Evolutionary conservation across 1,284 basidiomycete genomes (phyloP).

Genomic region (Malassezia psittaci): DNA sequence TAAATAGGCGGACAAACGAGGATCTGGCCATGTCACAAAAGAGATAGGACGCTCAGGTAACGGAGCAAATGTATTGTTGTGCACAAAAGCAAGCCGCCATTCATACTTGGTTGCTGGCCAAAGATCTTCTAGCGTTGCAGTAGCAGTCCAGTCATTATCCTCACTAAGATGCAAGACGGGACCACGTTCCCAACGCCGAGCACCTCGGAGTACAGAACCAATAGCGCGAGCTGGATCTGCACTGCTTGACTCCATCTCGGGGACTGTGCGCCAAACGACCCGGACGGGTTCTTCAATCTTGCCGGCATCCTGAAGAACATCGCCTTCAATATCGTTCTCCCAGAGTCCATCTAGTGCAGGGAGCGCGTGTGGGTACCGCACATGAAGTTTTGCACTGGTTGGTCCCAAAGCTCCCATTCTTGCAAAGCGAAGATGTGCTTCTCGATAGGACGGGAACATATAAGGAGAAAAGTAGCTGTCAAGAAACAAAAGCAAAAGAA

Average conservation of each 20-base stretch:
- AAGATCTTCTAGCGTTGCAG: slow-evolving; percentile 55
- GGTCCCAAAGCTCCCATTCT: slow-evolving; percentile 38
- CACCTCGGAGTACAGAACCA: slow-evolving; percentile 20
- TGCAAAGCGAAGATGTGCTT: slow-evolving; percentile 38
- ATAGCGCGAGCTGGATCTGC: neutral
- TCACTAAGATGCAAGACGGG: slow-evolving; percentile 37
- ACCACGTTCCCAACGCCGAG: slow-evolving; percentile 43
- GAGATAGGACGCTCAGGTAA: slow-evolving; percentile 21
- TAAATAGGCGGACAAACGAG: slow-evolving; percentile 32
- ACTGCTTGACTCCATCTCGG: slow-evolving; percentile 13
- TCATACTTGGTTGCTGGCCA: slow-evolving; percentile 66
- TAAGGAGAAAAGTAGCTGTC: slow-evolving; percentile 41
- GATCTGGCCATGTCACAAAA: slow-evolving; percentile 55
- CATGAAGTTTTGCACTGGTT: slow-evolving; percentile 32
- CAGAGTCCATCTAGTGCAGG: slow-evolving; percentile 29
- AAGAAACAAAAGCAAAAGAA: slow-evolving; percentile 33
- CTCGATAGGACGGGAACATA: slow-evolving; percentile 43
- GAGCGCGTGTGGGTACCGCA: slow-evolving; percentile 40
- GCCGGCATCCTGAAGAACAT: slow-evolving; percentile 20
- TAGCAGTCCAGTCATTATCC: slow-evolving; percentile 60
- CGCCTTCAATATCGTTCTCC: slow-evolving; percentile 21
- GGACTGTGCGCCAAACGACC: slow-evolving; percentile 21
- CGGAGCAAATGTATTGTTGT: slow-evolving; percentile 19
- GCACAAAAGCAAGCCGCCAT: slow-evolving; percentile 53
- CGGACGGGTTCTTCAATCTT: slow-evolving; percentile 28